A percentile compares a stretch with the other conserved stretches of the same genome.
Conservation (phyloP, 352 stramenopile genomes). For the Phytophthora rubi region DNA sequence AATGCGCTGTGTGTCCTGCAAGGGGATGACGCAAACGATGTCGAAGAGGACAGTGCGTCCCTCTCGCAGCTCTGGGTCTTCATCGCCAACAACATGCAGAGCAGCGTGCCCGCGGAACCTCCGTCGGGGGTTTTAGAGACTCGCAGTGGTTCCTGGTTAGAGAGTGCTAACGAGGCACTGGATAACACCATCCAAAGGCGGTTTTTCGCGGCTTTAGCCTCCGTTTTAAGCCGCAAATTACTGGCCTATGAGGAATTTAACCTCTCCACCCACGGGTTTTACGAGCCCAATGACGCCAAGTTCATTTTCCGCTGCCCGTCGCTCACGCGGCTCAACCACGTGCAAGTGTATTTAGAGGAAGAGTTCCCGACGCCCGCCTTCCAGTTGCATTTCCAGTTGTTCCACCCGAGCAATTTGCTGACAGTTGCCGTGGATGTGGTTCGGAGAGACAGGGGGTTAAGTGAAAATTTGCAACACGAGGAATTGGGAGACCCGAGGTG, state of each 20-base stretch:
- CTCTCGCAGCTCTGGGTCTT: slow-evolving; percentile 58
- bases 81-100: slow-evolving; percentile 47
- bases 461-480: not conserved
- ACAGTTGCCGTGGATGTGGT: slow-evolving; percentile 60
- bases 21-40: not conserved
- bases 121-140: slow-evolving; percentile 39
- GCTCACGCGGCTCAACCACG: slow-evolving; percentile 58
- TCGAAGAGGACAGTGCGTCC: slow-evolving; percentile 1
- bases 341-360: slow-evolving; percentile 74
- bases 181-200: slow-evolving; percentile 33
- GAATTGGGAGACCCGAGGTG: slow-evolving; percentile 51
- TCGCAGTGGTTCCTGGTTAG: slow-evolving; percentile 25
- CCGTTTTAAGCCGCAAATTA: slow-evolving; percentile 38
- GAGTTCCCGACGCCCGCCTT: slow-evolving; percentile 48
- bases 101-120: slow-evolving; percentile 35
- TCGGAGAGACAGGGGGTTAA: slow-evolving; percentile 31
- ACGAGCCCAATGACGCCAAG: slow-evolving; percentile 59
- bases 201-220: slow-evolving; percentile 54
- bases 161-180: slow-evolving; percentile 8
- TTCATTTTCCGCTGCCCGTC: slow-evolving; percentile 74
- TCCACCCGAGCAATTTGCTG: slow-evolving; percentile 53
- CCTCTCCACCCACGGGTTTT: slow-evolving; percentile 34
- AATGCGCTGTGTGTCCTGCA: slow-evolving; percentile 43
- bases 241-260: slow-evolving; percentile 54
- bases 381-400: slow-evolving; percentile 55